Base-by-base conservation (phyloP, 2,329 filamentous ascomycete species). In the Venturia nashicola region DNA sequence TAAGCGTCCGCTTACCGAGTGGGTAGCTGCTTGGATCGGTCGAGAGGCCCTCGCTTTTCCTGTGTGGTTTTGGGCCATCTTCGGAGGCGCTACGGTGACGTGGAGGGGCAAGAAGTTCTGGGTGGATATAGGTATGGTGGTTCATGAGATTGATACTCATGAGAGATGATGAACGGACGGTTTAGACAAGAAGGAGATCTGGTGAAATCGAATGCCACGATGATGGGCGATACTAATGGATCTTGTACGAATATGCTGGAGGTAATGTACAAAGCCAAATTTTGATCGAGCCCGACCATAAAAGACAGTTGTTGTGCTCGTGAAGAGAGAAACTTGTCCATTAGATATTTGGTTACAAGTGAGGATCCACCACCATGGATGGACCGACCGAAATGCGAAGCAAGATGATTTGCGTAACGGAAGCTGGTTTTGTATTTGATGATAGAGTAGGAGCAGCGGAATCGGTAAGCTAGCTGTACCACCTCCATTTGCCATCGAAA, bases 11-110 rank as follows among this genome's bases (percentile, higher is more conserved):
- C 88, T 94, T 64, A 67, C 74, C 0, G 81, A 89, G 67, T 99
- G 91, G 89, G 71, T 94, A 4, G 72, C 82, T 6, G 89, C 92
- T 0, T 99, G 95, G 94, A 69, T 96, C 0, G 91, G 89, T 0
- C 81, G 94, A 40, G 94, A 99, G 75, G 68, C 84, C 0, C 79
- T 97, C 9, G 92, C 94, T 0, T 78, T 96, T 57, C 92, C 92
- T 0, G 88, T 99, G 65, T 99, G 94, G 94, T 78, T 85, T 0
- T 91, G 88, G 84, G 94, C 94, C 0, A 89, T 97, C 23, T 84
- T 90, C 69, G 87, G 93, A n/a, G 94, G 94, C 0, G 85, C 88
- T 1, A 93, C 86, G 0, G 90, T 99, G 0, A 84, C 84, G 62
- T 99, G 94, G 95, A 80, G 94, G 64, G 93, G 92, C 0, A 87